Evolutionary conservation across 2,329 filamentous ascomycete species (phyloP).

Genomic region (Acrocalymma vagum): DNA sequence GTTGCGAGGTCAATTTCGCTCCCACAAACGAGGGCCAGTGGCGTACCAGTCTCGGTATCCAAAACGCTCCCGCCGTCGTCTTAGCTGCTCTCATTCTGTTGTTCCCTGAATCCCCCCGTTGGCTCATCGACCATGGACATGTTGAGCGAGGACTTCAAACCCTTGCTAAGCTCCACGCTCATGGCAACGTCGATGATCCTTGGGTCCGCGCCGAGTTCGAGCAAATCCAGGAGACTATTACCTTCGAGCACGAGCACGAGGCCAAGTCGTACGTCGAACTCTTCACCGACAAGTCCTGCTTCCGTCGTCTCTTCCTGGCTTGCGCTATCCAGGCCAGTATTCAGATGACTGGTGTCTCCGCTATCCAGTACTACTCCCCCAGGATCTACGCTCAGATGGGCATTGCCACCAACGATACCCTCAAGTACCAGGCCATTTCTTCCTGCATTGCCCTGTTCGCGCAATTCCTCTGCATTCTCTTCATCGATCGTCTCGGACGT

Average conservation of each 20-base stretch:
- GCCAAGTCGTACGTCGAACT: slow-evolving; percentile 76
- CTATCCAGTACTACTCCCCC: slow-evolving; percentile 78
- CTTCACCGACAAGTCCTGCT: slow-evolving; percentile 70
- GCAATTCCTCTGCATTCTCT: slow-evolving; percentile 72
- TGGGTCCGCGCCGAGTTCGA: slow-evolving; percentile 78
- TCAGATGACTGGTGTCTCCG: slow-evolving; percentile 74
- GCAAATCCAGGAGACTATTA: slow-evolving; percentile 73
- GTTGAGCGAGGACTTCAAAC: slow-evolving; percentile 71
- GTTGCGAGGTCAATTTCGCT: slow-evolving; percentile 60
- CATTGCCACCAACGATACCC: slow-evolving; percentile 69
- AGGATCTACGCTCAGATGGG: slow-evolving; percentile 74
- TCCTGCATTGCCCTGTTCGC: slow-evolving; percentile 74
- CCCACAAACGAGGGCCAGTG: slow-evolving; percentile 62
- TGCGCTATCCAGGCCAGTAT: slow-evolving; percentile 74
- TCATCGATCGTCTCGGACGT: slow-evolving; percentile 75
- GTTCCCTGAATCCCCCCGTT: slow-evolving; percentile 74
- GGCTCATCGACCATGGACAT: slow-evolving; percentile 78
- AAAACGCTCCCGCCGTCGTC: slow-evolving; percentile 73
- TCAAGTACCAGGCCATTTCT: slow-evolving; percentile 80
- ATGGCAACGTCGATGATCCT: slow-evolving; percentile 70
- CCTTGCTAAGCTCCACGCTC: slow-evolving; percentile 73
- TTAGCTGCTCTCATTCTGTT: slow-evolving; percentile 71
- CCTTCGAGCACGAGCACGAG: slow-evolving; percentile 71
- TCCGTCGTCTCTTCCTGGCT: slow-evolving; percentile 76
- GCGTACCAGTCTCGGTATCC: slow-evolving; percentile 73